Base-by-base conservation (phyloP, 225 moss, liverwort and hornwort genomes). In the Bryoerythrophyllum caledonicum region DNA sequence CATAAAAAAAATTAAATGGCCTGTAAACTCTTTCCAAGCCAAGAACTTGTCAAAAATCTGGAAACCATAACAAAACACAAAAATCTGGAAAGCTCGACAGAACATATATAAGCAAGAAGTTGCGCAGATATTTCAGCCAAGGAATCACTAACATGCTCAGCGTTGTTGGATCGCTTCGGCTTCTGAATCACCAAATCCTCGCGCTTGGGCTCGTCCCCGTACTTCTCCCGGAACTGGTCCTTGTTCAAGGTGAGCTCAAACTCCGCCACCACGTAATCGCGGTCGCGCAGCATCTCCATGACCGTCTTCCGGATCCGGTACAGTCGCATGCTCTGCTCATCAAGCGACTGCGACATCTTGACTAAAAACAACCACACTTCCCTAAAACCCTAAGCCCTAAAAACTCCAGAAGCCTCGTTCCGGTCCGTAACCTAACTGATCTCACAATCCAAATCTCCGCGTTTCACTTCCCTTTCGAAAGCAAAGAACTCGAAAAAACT, bases 221-320 rank as follows among this genome's bases (percentile, higher is more conserved):
- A 93, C 69, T 87, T 91, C 79, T 91, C 89, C 67, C 86, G 85
- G 25, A 90, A 90, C 61, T 85, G 74, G 34, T 90, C 90, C 76
- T 87, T 87, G 35, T 81, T 75, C 2, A 85, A 78, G 43, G 38
- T 81, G 12, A 88, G 82, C 78, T 90, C 88, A 44, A 90, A 86
- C 32, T 86, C 88, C 8, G 88, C 84, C 76, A 88, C 88, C 41
- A 90, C 85, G 8, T 90, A 87, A 79, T 90, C 87, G 65, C 87
- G 90, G 75, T 93, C 93, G 52, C 87, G 82, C 19, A 93, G 82
- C 89, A 93, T 93, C 80, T 93, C 86, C 86, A 91, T 84, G 67
- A 91, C 74, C 20, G 93, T 93, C 79, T 80, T 89, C 61, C 93
- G 89, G 78, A 93, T 86, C 71, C 87, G 85, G 17, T 84, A 91